Conservation (phyloP, 1,284 basidiomycete genomes). For the Ceratobasidium theobromae region DNA sequence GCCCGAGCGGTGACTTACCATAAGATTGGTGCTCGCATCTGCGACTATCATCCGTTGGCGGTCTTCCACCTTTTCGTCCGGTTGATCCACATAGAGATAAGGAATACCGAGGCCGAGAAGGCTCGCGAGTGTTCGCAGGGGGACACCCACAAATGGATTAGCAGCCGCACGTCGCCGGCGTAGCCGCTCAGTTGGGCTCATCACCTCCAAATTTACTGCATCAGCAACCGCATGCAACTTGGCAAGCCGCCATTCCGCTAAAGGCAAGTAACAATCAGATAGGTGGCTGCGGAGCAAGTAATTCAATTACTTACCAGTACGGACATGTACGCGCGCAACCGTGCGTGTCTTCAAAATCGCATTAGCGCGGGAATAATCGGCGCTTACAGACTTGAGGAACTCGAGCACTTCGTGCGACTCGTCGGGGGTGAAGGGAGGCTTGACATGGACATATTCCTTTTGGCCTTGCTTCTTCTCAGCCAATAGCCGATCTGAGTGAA, state of each 20-base stretch:
- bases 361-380: conserved; percentile 21
- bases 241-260: conserved; percentile 29
- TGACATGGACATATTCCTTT: conserved; percentile 15
- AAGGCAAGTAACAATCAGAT: background rate
- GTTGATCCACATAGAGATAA: conserved; percentile 33
- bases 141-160: conserved; percentile 31
- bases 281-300: background rate
- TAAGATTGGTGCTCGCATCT: conserved; percentile 32
- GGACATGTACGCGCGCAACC: conserved; percentile 32
- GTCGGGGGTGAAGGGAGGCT: conserved; percentile 33
- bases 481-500: conserved; percentile 9
- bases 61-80: conserved; percentile 24
- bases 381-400: conserved; percentile 32
- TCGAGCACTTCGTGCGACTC: conserved; percentile 35
- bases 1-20: conserved; percentile 15
- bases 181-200: conserved; percentile 26
- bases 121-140: conserved; percentile 28
- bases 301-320: conserved; percentile 20
- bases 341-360: conserved; percentile 34
- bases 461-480: conserved; percentile 25
- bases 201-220: conserved; percentile 23
- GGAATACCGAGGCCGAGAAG: conserved; percentile 35
- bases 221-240: conserved; percentile 28
- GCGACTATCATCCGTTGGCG: conserved; percentile 29
- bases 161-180: conserved; percentile 18